Evolutionary conservation across 2,329 filamentous ascomycete genomes (phyloP).

Genomic region (Fusarium compactum): DNA sequence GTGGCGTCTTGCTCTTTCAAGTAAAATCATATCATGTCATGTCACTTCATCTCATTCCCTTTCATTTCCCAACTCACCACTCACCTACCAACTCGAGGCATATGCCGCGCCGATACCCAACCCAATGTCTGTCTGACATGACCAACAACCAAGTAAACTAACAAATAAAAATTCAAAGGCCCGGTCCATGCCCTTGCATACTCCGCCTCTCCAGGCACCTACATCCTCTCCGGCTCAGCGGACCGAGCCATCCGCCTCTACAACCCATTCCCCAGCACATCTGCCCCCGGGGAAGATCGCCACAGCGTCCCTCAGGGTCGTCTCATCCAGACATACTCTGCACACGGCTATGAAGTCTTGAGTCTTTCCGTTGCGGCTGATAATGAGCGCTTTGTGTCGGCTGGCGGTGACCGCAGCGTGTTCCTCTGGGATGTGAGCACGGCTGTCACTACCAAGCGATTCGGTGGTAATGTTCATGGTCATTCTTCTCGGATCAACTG

Average conservation of each 20-base stretch:
- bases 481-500: slow-evolving; percentile 82
- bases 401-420: slow-evolving; percentile 88
- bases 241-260: slow-evolving; percentile 89
- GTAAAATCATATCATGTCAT: background rate
- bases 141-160: background rate
- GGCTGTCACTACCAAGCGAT: slow-evolving; percentile 81
- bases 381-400: slow-evolving; percentile 88
- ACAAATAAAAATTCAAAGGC: slow-evolving; percentile 57
- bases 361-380: slow-evolving; percentile 78
- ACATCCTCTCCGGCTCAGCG: slow-evolving; percentile 86
- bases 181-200: slow-evolving; percentile 80
- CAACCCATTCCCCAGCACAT: slow-evolving; percentile 73
- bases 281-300: slow-evolving; percentile 46
- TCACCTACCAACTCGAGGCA: slow-evolving; percentile 12
- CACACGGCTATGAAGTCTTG: slow-evolving; percentile 93
- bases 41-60: background rate
- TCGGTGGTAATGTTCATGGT: slow-evolving; percentile 70
- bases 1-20: slow-evolving; percentile 25
- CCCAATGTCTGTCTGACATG: slow-evolving; percentile 5
- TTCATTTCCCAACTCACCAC: slow-evolving; percentile 7
- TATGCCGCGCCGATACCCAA: slow-evolving; percentile 32
- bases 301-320: slow-evolving; percentile 60
- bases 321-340: slow-evolving; percentile 88
- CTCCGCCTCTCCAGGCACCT: slow-evolving; percentile 78
- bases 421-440: slow-evolving; percentile 95